phyloP scores from a whole-genome alignment of 306 rosid genomes.

The Bauhinia variegata region DNA sequence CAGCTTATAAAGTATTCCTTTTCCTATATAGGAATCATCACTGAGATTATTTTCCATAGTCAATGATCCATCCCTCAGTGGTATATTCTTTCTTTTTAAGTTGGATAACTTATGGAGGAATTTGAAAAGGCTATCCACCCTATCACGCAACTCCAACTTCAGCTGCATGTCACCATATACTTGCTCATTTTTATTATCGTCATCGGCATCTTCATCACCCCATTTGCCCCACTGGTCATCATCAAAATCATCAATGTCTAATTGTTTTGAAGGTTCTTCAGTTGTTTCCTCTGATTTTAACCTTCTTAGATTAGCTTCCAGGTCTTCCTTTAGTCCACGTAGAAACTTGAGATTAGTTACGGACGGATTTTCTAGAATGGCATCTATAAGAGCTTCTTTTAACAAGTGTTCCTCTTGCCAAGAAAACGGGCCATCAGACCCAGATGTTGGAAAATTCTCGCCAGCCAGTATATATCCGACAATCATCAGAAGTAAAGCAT shows the following conservation, averaged over 20 bases:
- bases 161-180: slow-evolving; percentile 74
- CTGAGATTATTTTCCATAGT: slow-evolving; percentile 52
- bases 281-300: slow-evolving; percentile 56
- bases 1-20: slow-evolving; percentile 76
- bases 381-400: slow-evolving; percentile 83
- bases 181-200: slow-evolving; percentile 52
- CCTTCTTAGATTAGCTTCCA: slow-evolving; percentile 65
- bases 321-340: slow-evolving; percentile 78
- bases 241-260: slow-evolving; percentile 72
- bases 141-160: slow-evolving; percentile 90
- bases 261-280: slow-evolving; percentile 38
- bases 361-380: slow-evolving; percentile 81
- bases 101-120: slow-evolving; percentile 81
- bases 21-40: slow-evolving; percentile 63
- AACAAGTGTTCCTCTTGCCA: slow-evolving; percentile 94
- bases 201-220: slow-evolving; percentile 88
- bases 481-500: slow-evolving; percentile 75
- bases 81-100: slow-evolving; percentile 61
- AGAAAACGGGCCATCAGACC: slow-evolving; percentile 89
- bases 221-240: slow-evolving; percentile 92
- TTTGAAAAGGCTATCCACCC: slow-evolving; percentile 83
- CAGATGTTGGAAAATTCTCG: slow-evolving; percentile 84
- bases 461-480: slow-evolving; percentile 88
- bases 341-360: slow-evolving; percentile 74
- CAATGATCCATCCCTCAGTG: slow-evolving; percentile 63